Conservation (phyloP, 306 rosid species). For the Corylus americana region DNA sequence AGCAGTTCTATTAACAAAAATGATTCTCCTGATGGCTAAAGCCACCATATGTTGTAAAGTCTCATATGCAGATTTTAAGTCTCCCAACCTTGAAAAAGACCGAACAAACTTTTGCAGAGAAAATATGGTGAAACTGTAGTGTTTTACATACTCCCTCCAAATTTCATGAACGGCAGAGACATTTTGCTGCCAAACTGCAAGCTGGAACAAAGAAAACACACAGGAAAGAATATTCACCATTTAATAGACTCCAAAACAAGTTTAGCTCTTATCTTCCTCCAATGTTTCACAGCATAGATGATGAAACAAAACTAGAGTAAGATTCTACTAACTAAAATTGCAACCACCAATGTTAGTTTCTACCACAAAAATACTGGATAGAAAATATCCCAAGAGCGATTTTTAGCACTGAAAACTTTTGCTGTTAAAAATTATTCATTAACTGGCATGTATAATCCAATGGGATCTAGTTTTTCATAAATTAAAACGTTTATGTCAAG, state of each 20-base stretch:
- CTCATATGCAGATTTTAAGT: slow-evolving; percentile 49
- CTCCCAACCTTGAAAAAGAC: slow-evolving; percentile 61
- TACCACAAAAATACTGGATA: neutral
- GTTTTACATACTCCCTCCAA: slow-evolving; percentile 65
- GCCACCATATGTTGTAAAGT: slow-evolving; percentile 65
- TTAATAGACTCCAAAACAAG: neutral
- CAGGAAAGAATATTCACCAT: slow-evolving; percentile 4
- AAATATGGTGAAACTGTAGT: slow-evolving; percentile 48
- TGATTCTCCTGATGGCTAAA: slow-evolving; percentile 46
- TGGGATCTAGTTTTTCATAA: neutral
- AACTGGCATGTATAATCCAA: neutral
- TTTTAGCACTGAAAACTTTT: neutral
- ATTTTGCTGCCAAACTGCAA: slow-evolving; percentile 81
- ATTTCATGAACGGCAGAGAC: slow-evolving; percentile 63
- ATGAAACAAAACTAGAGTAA: neutral
- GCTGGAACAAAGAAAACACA: slow-evolving; percentile 52
- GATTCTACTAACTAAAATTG: neutral
- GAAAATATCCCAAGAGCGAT: neutral
- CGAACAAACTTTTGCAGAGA: slow-evolving; percentile 52
- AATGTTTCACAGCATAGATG: neutral
- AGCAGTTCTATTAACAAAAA: slow-evolving; percentile 27
- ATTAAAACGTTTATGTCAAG: neutral
- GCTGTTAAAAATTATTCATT: neutral
- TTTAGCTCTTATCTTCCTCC: neutral
- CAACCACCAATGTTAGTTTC: neutral